Evolutionary conservation across 495 filamentous ascomycete genomes (phyloP).

Genomic region (Rusavskia elegans): DNA sequence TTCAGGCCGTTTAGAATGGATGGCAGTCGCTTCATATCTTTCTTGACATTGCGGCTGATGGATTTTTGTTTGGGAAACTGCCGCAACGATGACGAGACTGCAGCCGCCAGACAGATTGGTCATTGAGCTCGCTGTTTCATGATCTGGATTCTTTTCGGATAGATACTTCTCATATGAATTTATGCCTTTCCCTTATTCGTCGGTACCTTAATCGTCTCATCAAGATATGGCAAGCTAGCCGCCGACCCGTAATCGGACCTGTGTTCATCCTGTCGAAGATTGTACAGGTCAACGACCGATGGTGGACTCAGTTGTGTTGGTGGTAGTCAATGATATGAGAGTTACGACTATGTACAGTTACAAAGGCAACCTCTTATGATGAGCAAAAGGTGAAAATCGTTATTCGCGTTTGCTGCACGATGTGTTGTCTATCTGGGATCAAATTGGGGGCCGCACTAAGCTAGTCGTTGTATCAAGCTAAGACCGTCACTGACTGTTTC

Average conservation of each 20-base stretch:
- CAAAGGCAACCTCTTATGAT: conserved; percentile 15
- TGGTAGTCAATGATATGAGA: too few species aligned
- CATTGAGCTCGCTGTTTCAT: conserved; percentile 1
- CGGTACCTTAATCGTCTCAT: background rate
- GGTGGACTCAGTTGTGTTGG: conserved; percentile 15
- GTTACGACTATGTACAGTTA: background rate
- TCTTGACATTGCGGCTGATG: conserved; percentile 4
- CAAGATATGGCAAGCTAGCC: background rate
- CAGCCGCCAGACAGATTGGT: background rate
- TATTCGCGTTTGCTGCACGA: conserved; percentile 7
- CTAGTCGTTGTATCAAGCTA: too few species aligned
- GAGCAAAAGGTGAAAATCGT: conserved; percentile 20
- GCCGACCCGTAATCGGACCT: background rate
- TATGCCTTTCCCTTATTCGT: background rate
- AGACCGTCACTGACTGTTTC: too few species aligned
- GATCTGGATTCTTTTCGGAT: background rate
- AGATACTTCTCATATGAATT: background rate
- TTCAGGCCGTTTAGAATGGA: conserved; percentile 1
- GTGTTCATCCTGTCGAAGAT: background rate
- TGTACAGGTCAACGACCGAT: background rate
- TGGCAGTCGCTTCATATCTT: background rate
- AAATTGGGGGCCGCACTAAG: too few species aligned
- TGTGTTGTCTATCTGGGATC: conserved; percentile 7
- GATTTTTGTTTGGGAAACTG: background rate
- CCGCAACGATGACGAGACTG: background rate